These are phyloP conservation scores for Candida ortonii DNA, from an alignment of 805 yeast genomes.

Conservation along the genomic window DNA sequence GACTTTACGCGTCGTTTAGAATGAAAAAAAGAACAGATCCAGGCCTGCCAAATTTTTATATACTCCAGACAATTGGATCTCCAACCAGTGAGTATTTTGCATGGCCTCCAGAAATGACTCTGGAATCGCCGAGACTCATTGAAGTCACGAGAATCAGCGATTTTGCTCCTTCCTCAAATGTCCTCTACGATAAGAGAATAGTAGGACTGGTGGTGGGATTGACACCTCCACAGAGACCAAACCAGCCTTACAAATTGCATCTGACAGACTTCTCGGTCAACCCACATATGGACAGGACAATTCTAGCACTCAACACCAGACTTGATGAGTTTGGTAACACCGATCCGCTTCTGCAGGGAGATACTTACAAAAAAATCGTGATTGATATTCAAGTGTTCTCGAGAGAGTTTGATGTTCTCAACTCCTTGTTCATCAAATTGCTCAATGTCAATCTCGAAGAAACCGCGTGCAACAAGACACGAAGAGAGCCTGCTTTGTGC, in stretches of 20 bases:
- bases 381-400: constrained; percentile 10
- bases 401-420: constrained; percentile 1
- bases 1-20: background rate
- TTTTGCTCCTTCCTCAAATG: too few relatives aligned
- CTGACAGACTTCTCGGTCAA: constrained; percentile 22
- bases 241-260: constrained; percentile 20
- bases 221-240: constrained; percentile 10
- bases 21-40: too few relatives aligned
- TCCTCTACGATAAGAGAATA: constrained; percentile 11
- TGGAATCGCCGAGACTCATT: too few relatives aligned
- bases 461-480: background rate
- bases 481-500: background rate
- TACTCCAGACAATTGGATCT: too few relatives aligned
- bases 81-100: too few relatives aligned
- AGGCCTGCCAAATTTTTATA: too few relatives aligned
- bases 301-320: too few relatives aligned
- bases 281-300: background rate
- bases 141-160: too few relatives aligned
- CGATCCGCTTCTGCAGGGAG: too few relatives aligned
- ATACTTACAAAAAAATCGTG: too few relatives aligned
- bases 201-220: constrained; percentile 23
- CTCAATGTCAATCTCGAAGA: constrained; percentile 1
- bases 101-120: too few relatives aligned
- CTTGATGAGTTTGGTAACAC: too few relatives aligned
- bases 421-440: background rate